Base-by-base conservation (phyloP, 176 grass and related monocot genomes). In the Aegilops bicornis region DNA sequence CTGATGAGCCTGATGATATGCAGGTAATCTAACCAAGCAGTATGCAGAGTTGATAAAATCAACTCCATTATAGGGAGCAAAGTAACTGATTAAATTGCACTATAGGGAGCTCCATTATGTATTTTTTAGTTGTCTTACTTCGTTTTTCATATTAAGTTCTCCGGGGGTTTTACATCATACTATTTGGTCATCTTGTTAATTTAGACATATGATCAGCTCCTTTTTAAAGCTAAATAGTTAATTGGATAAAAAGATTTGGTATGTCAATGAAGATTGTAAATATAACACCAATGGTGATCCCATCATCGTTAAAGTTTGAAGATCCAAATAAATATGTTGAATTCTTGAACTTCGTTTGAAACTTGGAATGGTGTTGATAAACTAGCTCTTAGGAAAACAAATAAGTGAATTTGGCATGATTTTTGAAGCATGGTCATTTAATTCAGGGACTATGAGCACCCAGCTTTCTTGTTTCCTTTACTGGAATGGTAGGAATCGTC, bases 1-100 rank as follows among this genome's bases (percentile, higher is more conserved):
- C 48, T 80, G 73, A 95, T 64, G 93, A 94, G 76, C 88, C 93
- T 85, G 91, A 94, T 84, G 91, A 98, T 91, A 87, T 89, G 63
- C 92, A 95, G 96, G 96, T 98, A 84, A 63, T 25, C 52, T 30
- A 54, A 83, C n/a, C 23, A 73, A 83, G 36, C 24, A 73, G 69
- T 73, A 15, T 73, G 81, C 50, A 70, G 4, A 54, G 45, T 56
- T 82, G 65, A 69, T 31, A 67, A 36, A 56, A 58, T 69, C 47
- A 70, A 27, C 47, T 82, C 7, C 67, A 30, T 30, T 27, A 27
- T 27, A 37, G 35, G 16, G 32, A 4, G 7, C 33, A 6, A 40
- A 42, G 13, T 27, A 79, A 64, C 36, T 6, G 3, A 62, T 36
- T 62, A 64, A 80, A 43, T 64, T 80, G 56, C 59, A 80, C 36